Evolutionary conservation across 441 rosid species (phyloP), one percentile per base, ranked within the genome.

Genomic region (Syzygium syzygioides): DNA sequence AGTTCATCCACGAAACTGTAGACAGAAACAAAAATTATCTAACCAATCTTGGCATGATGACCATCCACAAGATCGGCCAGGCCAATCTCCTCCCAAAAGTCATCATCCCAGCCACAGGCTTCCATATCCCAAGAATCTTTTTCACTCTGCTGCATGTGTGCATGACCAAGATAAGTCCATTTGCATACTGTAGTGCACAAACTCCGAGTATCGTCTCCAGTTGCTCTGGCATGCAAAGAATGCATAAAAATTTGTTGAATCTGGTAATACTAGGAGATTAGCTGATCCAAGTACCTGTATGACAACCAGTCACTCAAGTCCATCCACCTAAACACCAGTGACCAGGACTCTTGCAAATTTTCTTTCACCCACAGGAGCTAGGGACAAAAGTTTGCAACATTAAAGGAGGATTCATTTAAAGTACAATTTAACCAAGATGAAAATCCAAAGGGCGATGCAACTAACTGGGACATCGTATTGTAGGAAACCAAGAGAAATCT

Each of bases 51-150:
- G 80, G 99, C 93, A 91, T 97, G 99, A 93, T 98, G 99, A 28
- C 98, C 98, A 80, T 98, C 99, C 84, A 94, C 88, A 62, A 98
- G 95, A 93, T 98, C 98, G 48, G 95, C 97, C 87, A 98, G 93
- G 89, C 99, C 99, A 95, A 98, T 98, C 91, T 97, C 99, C 95
- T 98, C 99, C 99, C 97, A 98, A 89, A 98, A 97, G 83, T 95
- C 98, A 86, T 98, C 99, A 93, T 97, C 98, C 99, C 99, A 98
- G 50, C 99, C 99, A 92, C 96, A 95, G 25, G 99, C 96, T 98
- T 98, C 98, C 99, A 97, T 96, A 87, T 94, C 93, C 86, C 95
- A 92, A 54, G 98, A 96, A 93, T 94, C 95, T 85, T 95, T 95
- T 90, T 95, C 98, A 89, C 86, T 93, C 93, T 89, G 97, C n/a